A percentile compares a stretch with the other conserved stretches of the same genome.
phyloP scores from a whole-genome alignment of 176 grass and related monocot species.

The Thalia dealbata region DNA sequence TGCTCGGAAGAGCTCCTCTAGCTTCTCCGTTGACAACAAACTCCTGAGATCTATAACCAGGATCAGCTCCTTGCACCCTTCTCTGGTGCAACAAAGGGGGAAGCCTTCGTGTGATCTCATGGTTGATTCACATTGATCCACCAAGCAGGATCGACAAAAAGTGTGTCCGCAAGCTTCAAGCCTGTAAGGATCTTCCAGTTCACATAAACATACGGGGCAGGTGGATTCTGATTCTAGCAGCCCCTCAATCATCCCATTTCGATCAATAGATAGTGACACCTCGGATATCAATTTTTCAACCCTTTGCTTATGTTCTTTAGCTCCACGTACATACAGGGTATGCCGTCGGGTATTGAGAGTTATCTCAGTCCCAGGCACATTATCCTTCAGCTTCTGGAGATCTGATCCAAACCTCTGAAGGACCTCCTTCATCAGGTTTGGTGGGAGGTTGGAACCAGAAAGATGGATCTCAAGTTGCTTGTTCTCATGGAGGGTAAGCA shows the following conservation, averaged over 20 bases:
- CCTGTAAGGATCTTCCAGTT: constrained; percentile 72
- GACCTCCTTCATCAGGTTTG: constrained; percentile 72
- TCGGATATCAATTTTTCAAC: constrained; percentile 53
- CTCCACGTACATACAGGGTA: constrained; percentile 56
- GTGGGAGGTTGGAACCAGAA: constrained; percentile 42
- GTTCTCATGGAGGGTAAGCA: constrained; percentile 43
- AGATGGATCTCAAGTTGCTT: constrained; percentile 51
- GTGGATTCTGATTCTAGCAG: constrained; percentile 30
- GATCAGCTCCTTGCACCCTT: constrained; percentile 52
- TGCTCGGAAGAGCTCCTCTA: constrained; percentile 73
- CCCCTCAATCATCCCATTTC: constrained; percentile 21
- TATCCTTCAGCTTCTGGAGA: constrained; percentile 61
- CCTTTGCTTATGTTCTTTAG: constrained; percentile 47
- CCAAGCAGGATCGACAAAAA: constrained; percentile 61
- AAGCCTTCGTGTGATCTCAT: constrained; percentile 60
- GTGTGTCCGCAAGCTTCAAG: constrained; percentile 80
- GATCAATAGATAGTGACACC: constrained; percentile 28
- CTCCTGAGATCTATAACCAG: constrained; percentile 51
- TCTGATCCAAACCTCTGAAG: constrained; percentile 58
- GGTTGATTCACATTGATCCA: constrained; percentile 70
- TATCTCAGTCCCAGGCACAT: constrained; percentile 34
- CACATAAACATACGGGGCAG: constrained; percentile 81
- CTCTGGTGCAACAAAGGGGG: constrained; percentile 55
- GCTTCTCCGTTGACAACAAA: constrained; percentile 38
- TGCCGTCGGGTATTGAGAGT: constrained; percentile 49